A percentile compares a stretch with the other conserved stretches of the same genome.
Evolutionary conservation across 768 basidiomycete genomes (phyloP).

Genomic region (Gloeopeniophorella convolvens): DNA sequence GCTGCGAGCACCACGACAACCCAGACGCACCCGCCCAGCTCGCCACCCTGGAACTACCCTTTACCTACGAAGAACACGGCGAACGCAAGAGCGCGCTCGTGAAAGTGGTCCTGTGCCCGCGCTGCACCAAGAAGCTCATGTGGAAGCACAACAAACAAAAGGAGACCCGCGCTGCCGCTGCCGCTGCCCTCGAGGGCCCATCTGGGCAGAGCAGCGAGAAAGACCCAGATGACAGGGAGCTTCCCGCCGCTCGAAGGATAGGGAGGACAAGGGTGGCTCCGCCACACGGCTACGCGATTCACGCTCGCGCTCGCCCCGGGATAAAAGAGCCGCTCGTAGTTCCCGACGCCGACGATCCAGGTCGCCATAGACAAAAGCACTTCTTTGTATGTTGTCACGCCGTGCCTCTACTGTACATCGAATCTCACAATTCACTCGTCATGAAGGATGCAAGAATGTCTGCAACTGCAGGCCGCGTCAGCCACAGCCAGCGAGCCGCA

Average conservation of each 20-base stretch:
- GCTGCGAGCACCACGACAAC: slow-evolving; percentile 54
- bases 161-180: slow-evolving; percentile 18
- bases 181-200: background rate
- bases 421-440: background rate
- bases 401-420: background rate
- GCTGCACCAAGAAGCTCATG: slow-evolving; percentile 78
- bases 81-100: slow-evolving; percentile 76
- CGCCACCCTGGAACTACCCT: slow-evolving; percentile 83
- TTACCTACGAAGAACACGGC: slow-evolving; percentile 78
- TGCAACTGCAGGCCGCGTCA: slow-evolving; percentile 30
- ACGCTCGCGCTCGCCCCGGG: slow-evolving; percentile 19
- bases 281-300: slow-evolving; percentile 5
- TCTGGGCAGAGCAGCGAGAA: background rate
- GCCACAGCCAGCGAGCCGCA: background rate
- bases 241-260: background rate
- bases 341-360: slow-evolving; percentile 7
- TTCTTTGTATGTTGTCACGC: background rate
- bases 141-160: slow-evolving; percentile 76
- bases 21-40: slow-evolving; percentile 32
- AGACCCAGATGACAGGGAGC: background rate
- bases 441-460: slow-evolving; percentile 40
- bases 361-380: background rate
- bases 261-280: background rate
- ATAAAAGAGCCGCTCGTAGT: background rate
- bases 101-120: slow-evolving; percentile 80